Evolutionary conservation across 2,329 filamentous ascomycete genomes (phyloP).

Genomic region (Aureobasidium sp.): DNA sequence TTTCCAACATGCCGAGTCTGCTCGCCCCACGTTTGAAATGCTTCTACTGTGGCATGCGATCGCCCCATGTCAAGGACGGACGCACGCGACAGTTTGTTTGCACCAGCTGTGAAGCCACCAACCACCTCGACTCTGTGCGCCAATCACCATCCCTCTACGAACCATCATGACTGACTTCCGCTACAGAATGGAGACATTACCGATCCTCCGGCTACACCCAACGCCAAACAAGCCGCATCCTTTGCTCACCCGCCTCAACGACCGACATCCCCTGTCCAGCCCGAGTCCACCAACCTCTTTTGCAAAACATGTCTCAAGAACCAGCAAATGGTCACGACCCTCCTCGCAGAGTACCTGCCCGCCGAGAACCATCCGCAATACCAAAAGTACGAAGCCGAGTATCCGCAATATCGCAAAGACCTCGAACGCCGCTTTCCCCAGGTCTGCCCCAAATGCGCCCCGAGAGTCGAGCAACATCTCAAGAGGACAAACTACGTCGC

Average conservation of each 20-base stretch:
- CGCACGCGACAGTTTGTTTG: constrained; percentile 61
- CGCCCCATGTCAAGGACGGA: constrained; percentile 50
- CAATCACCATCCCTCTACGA: neutral
- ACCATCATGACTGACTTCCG: constrained; percentile 4
- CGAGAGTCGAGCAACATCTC: constrained; percentile 61
- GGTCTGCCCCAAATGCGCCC: constrained; percentile 73
- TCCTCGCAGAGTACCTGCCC: constrained; percentile 71
- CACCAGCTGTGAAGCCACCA: constrained; percentile 71
- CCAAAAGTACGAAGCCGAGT: constrained; percentile 55
- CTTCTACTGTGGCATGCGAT: constrained; percentile 74
- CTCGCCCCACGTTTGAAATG: constrained; percentile 37
- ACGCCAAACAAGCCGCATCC: constrained; percentile 40
- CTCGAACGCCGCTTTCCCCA: constrained; percentile 82
- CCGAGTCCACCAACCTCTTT: constrained; percentile 47
- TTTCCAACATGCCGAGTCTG: constrained; percentile 13
- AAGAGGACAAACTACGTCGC: constrained; percentile 67
- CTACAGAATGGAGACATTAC: constrained; percentile 74
- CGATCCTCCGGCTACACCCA: constrained; percentile 59
- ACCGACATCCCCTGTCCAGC: constrained; percentile 26
- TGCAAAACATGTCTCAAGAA: constrained; percentile 82
- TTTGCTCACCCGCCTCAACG: constrained; percentile 26
- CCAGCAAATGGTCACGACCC: constrained; percentile 69
- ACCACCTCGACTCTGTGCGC: constrained; percentile 76
- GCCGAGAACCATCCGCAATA: constrained; percentile 58
- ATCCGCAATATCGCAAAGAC: constrained; percentile 59